A percentile compares a stretch with the other conserved stretches of the same genome.
These are phyloP conservation scores for Nothophaeocryptopus gaeumannii DNA, from an alignment of 2,329 filamentous ascomycete species.

Conservation along the genomic window DNA sequence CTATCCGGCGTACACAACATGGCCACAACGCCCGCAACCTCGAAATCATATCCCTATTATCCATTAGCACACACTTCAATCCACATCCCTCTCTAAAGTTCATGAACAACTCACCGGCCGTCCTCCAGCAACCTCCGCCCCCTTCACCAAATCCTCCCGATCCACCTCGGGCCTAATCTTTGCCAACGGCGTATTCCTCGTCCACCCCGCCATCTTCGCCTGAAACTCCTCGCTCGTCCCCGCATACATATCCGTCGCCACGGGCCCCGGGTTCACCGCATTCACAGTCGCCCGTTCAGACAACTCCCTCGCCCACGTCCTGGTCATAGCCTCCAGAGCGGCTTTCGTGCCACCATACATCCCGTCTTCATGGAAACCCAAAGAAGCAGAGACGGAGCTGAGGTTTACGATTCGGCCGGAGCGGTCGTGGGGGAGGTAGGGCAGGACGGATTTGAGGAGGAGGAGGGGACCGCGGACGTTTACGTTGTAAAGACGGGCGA, in stretches of 20 bases:
- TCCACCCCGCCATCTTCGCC: conserved; percentile 57
- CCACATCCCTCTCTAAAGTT: background rate
- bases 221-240: conserved; percentile 57
- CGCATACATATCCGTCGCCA: conserved; percentile 63
- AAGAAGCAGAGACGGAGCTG: conserved; percentile 55
- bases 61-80: conserved; percentile 27
- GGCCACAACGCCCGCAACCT: conserved; percentile 72
- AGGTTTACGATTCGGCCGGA: conserved; percentile 64
- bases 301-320: conserved; percentile 64
- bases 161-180: conserved; percentile 61
- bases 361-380: conserved; percentile 58
- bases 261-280: conserved; percentile 64
- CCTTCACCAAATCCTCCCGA: conserved; percentile 52
- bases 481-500: conserved; percentile 69
- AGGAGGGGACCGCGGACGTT: conserved; percentile 81
- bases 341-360: conserved; percentile 67
- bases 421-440: conserved; percentile 67
- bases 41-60: conserved; percentile 58
- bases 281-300: conserved; percentile 63
- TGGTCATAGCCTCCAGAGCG: conserved; percentile 66
- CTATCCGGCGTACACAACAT: conserved; percentile 72
- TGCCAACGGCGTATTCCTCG: conserved; percentile 63
- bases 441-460: conserved; percentile 68
- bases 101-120: conserved; percentile 51
- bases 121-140: conserved; percentile 49